Evolutionary conservation across 345 rosid genomes (phyloP), one percentile per base, ranked within the genome.

Genomic region (Citrus medica): DNA sequence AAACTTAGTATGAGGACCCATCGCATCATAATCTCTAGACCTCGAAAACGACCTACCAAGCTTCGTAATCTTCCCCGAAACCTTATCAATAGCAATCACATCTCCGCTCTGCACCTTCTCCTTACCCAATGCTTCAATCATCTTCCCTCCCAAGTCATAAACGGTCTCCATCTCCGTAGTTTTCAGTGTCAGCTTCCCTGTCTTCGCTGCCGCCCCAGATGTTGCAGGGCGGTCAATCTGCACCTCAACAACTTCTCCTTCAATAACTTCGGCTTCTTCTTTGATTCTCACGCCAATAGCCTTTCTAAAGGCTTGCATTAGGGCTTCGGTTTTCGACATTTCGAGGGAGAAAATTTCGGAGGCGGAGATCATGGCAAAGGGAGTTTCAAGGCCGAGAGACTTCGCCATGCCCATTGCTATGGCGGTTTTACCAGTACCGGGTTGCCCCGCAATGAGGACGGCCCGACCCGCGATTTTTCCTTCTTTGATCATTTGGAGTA

Each of bases 331-430:
- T 56, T 94, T 95, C 3, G 99, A 95, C 97, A 95, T 94, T 48
- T 94, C 97, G 1, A 95, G 87, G 1, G 98, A 94, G 89, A 94
- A 95, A 48, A 95, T 87, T 83, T 95, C 99, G 68, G 97, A 92
- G 3, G 82, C 98, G 2, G 97, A 91, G 62, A 94, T 89, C 97
- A 94, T 92, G 0, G 99, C 92, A 56, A 95, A 95, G 30, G 99
- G 99, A 30, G 99, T 95, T 76, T 95, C 99, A 24, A 88, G 87
- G 17, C 99, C 99, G 0, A 95, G 90, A 5, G 99, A 95, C 79
- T 94, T 95, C 21, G 99, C 99, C 95, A 95, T 91, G 17, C 99
- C 99, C 97, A 95, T 95, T 0, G 99, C 99, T 32, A 94, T 95
- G 22, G 99, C 99, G 0, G 98, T 95, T 76, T 95, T 95, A 7